Conservation (phyloP, 768 basidiomycete species). For the Crucibulum laeve region DNA sequence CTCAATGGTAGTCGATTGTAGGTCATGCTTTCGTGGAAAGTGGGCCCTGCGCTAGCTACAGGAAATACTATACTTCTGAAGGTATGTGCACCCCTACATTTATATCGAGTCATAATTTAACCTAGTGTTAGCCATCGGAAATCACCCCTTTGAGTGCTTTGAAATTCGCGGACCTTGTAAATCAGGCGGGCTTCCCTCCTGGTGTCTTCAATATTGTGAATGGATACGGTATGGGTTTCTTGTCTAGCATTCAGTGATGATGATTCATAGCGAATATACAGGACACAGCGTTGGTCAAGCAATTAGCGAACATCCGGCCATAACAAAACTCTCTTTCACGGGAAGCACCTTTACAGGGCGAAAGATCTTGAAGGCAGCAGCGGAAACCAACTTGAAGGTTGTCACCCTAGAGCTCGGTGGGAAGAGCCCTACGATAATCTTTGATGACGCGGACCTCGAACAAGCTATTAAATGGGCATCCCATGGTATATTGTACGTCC, state of each 20-base stretch:
- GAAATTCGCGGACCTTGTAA: conserved; percentile 47
- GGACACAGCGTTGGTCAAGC: conserved; percentile 57
- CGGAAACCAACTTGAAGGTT: conserved; percentile 79
- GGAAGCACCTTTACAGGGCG: conserved; percentile 79
- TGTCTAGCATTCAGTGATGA: too few relatives aligned
- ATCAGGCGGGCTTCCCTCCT: conserved; percentile 74
- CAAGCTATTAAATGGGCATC: conserved; percentile 71
- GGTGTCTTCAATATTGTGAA: conserved; percentile 77
- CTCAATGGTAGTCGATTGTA: conserved; percentile 11
- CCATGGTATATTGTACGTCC: conserved; percentile 72
- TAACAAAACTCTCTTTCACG: conserved; percentile 82
- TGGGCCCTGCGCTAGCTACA: conserved; percentile 79
- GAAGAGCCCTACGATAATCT: conserved; percentile 69
- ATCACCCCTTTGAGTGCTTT: conserved; percentile 72
- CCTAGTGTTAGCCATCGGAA: conserved; percentile 57
- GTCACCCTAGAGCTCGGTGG: conserved; percentile 82
- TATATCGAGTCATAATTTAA: not conserved
- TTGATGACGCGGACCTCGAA: conserved; percentile 69
- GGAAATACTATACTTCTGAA: conserved; percentile 78
- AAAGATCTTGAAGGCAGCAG: conserved; percentile 74
- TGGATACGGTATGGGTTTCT: conserved; percentile 50
- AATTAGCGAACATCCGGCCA: conserved; percentile 50
- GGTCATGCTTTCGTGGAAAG: conserved; percentile 71
- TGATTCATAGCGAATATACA: not conserved
- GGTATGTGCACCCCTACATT: conserved; percentile 10